Evolutionary conservation across 768 basidiomycete species (phyloP), one percentile per base, ranked within the genome.

Genomic region (Podaxis carcinomalis): DNA sequence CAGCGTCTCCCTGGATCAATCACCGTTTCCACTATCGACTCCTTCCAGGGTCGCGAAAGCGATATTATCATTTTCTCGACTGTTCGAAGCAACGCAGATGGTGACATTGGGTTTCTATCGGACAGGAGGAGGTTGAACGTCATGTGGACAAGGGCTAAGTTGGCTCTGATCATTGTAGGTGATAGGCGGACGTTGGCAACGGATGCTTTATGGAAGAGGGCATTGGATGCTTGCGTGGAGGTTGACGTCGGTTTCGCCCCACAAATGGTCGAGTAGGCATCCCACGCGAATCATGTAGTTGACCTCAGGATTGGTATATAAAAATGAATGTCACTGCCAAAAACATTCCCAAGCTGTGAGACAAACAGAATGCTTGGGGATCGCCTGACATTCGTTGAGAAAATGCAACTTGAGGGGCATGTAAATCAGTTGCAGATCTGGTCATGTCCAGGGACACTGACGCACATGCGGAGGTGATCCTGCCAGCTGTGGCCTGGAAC

Each of bases 41-140:
- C 84, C 0, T 89, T 87, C 66, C 88, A 89, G 68, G 87, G 87
- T 11, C 76, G 87, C 36, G 87, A 89, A 67, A 83, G 81, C 62
- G 87, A 90, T 62, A 76, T 89, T 51, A 76, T 89, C 49, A 79
- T 90, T 25, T 86, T 87, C 67, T 82, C 84, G 0, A 81, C 84
- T 3, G 87, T 89, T 13, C 79, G 87, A 10, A 83, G 80, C 64
- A 89, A 90, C 64, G 75, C 66, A 16, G 75, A 80, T 42, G 75
- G 77, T 0, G 87, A 89, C 51, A 83, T 89, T 50, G 87, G 87
- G 4, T 90, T 89, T 63, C 72, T 88, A 36, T 84, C 84, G 25
- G 86, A 87, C 69, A 77, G 74, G 51, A 73, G 86, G 58, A 67
- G 86, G 63, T 68, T 86, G 66, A 87, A 89, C 65, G 87, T 89